A percentile compares a stretch with the other conserved stretches of the same genome.
Conservation (phyloP, 805 yeast species). For the Wickerhamomyces strasburgensis region DNA sequence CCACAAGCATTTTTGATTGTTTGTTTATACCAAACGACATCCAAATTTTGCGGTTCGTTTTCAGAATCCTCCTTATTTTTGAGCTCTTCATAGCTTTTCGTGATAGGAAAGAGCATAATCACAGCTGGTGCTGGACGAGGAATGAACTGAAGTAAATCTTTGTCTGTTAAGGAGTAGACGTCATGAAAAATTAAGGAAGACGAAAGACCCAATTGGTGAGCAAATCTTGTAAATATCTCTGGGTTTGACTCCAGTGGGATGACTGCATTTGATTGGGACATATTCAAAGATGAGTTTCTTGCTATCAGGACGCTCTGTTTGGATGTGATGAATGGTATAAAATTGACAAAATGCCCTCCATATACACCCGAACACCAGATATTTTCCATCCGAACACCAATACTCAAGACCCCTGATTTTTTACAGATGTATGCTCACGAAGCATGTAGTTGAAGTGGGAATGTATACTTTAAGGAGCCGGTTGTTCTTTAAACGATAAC, state of each 20-base stretch:
- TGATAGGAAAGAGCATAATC: constrained; percentile 78
- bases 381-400: no score
- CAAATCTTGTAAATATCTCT: constrained; percentile 66
- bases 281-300: no score
- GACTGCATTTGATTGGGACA: constrained; percentile 45
- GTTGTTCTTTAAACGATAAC: no score
- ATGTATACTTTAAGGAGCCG: no score
- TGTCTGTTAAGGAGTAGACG: constrained; percentile 79
- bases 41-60: constrained; percentile 17
- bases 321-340: no score
- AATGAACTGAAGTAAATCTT: constrained; percentile 70
- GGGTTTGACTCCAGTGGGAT: constrained; percentile 93
- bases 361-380: no score
- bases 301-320: no score
- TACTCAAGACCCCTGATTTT: no score
- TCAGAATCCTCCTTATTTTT: constrained; percentile 36
- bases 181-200: constrained; percentile 64
- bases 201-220: constrained; percentile 61
- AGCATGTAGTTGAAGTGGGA: no score
- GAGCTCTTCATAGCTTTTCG: constrained; percentile 52
- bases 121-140: constrained; percentile 79
- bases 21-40: constrained; percentile 75
- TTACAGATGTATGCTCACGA: no score
- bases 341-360: no score
- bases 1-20: constrained; percentile 90